phyloP scores from a whole-genome alignment of 306 rosid genomes.

The Inga oerstediana region DNA sequence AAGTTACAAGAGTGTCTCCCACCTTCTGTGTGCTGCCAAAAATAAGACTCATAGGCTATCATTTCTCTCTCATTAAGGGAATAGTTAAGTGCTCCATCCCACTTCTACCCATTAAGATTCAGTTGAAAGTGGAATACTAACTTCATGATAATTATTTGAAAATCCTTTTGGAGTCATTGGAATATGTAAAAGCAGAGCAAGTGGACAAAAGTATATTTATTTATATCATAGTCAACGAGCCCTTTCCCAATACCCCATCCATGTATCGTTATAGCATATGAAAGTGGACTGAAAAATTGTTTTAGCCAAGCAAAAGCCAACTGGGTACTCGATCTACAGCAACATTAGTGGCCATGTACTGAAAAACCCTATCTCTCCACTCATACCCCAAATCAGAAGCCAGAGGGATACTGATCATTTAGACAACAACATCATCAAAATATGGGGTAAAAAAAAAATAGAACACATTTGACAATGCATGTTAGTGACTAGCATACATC shows the following conservation, averaged over 20 bases:
- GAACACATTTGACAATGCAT: conserved; percentile 1
- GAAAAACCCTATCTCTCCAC: neutral
- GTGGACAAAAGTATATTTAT: conserved; percentile 26
- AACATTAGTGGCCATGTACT: neutral
- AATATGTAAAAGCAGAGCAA: conserved; percentile 38
- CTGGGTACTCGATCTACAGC: neutral
- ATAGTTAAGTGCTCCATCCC: conserved; percentile 53
- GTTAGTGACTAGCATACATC: conserved; percentile 22
- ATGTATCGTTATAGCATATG: neutral
- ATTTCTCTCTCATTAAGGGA: conserved; percentile 48
- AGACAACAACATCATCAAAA: neutral
- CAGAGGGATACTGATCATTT: neutral
- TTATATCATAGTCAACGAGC: conserved; percentile 4
- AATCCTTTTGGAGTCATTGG: conserved; percentile 23
- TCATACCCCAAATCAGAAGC: neutral
- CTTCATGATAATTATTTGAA: conserved; percentile 40
- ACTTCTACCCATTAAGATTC: conserved; percentile 49
- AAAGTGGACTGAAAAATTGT: neutral
- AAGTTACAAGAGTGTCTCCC: conserved; percentile 69
- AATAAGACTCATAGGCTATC: conserved; percentile 44
- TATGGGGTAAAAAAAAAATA: neutral
- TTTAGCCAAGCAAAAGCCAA: neutral
- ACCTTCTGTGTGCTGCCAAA: conserved; percentile 51
- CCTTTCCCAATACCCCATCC: neutral
- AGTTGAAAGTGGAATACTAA: conserved; percentile 34